phyloP scores from a whole-genome alignment of 1,284 basidiomycete species.

The Entoloma clypeatum region DNA sequence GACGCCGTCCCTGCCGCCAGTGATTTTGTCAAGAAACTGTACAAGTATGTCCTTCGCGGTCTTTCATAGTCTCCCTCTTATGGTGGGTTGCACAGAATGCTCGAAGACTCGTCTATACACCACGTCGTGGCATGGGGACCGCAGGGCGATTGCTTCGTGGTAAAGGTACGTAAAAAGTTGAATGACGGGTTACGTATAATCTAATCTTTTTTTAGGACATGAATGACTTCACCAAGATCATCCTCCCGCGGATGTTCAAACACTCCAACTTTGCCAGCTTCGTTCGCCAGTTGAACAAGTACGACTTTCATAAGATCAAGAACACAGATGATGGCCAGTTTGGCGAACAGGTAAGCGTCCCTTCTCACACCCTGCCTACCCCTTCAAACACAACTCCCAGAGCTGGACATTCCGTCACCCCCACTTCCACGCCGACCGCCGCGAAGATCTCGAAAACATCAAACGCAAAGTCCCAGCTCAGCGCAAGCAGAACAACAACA shows the following conservation, averaged over 20 bases:
- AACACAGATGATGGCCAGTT: slow-evolving; percentile 77
- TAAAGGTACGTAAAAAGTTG: slow-evolving; percentile 56
- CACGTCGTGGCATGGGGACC: slow-evolving; percentile 86
- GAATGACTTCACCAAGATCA: slow-evolving; percentile 95
- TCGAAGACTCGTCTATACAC: slow-evolving; percentile 75
- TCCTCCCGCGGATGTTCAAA: slow-evolving; percentile 93
- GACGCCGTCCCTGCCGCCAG: slow-evolving; percentile 72
- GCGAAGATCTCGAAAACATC: slow-evolving; percentile 88
- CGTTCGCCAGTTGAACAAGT: slow-evolving; percentile 95
- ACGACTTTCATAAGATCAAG: slow-evolving; percentile 96
- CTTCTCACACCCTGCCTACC: not conserved
- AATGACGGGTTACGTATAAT: slow-evolving; percentile 1
- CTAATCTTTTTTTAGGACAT: slow-evolving; percentile 60
- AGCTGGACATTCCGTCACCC: slow-evolving; percentile 97
- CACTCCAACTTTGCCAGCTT: slow-evolving; percentile 97
- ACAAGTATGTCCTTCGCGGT: slow-evolving; percentile 57
- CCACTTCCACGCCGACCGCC: slow-evolving; percentile 85
- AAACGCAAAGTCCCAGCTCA: slow-evolving; percentile 86
- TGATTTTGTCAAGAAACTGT: slow-evolving; percentile 96
- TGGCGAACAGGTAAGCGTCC: slow-evolving; percentile 71
- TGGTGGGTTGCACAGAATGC: slow-evolving; percentile 58
- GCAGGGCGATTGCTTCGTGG: slow-evolving; percentile 87
- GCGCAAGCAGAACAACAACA: slow-evolving; percentile 45
- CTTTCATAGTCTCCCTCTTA: slow-evolving; percentile 5
- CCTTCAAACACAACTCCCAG: slow-evolving; percentile 32